Base-by-base conservation (phyloP, 768 basidiomycete species). In the Postia placenta region DNA sequence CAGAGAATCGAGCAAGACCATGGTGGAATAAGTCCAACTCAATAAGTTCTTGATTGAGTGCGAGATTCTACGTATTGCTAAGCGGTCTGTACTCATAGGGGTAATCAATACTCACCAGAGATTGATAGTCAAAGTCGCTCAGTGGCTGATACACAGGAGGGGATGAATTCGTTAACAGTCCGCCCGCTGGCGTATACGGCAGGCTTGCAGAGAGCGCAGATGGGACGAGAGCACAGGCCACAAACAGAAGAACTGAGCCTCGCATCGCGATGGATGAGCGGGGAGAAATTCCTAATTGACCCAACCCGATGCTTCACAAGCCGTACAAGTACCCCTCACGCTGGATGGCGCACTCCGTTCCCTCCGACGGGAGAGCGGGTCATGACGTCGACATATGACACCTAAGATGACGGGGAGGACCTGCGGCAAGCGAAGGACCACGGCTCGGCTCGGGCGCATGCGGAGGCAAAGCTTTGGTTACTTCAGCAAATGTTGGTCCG, bases 1-100 rank as follows among this genome's bases (percentile, higher is more conserved):
- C 67, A 2, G 74, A 74, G 68, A 87, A 85, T 37, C 60, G 56
- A 12, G 71, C 70, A 7, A 82, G 70, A 22, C 75, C 81, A 49
- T 75, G 67, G 57, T 80, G 68, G 70, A 83, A 82, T 7, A 81
- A 64, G 52, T 81, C 78, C 53, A 75, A 69, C 58, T 84, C 81
- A 52, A 85, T 78, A 59, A 70, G 76, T 63, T 83, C 80, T 66
- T 82, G 81, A 59, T 81, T 75, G n/a, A 84, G 61, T 0, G 69
- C 81, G 35, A 83, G 65, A 53, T 76, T 73, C 73, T 75, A 48
- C 2, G 23, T 45, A 19, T 22, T 40, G 20, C 42, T 19, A 30
- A 23, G 9, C 5, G 5, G 36, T 17, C 33, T 35, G 11, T 37
- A 12, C 9, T 46, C n/a, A 14, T 5, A 38, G 30, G 22, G 39